A percentile compares a stretch with the other conserved stretches of the same genome.
Evolutionary conservation across 805 yeast genomes (phyloP).

Genomic region (Yarrowia bubula): DNA sequence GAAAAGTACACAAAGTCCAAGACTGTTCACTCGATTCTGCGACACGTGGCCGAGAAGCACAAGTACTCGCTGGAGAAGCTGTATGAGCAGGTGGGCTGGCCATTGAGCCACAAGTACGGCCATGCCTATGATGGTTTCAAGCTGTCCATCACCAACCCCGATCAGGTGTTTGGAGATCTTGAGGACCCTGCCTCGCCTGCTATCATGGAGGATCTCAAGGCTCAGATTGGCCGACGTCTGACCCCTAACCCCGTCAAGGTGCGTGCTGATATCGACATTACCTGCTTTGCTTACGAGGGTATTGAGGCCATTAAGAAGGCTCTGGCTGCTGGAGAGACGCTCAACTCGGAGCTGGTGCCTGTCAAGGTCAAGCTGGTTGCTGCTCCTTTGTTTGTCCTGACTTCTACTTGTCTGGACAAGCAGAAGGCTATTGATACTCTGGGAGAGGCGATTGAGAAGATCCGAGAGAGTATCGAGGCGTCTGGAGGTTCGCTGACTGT

Average conservation of each 20-base stretch:
- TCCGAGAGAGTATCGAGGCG: slow-evolving; percentile 64
- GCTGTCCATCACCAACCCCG: slow-evolving; percentile 87
- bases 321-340: slow-evolving; percentile 77
- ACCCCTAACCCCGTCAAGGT: slow-evolving; percentile 98
- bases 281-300: slow-evolving; percentile 96
- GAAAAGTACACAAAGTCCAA: slow-evolving; percentile 95
- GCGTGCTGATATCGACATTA: slow-evolving; percentile 97
- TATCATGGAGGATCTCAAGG: slow-evolving; percentile 77
- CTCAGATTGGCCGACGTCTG: slow-evolving; percentile 85
- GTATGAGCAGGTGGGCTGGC: slow-evolving; percentile 94
- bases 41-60: slow-evolving; percentile 98
- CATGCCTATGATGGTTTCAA: slow-evolving; percentile 98
- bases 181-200: slow-evolving; percentile 64
- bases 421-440: slow-evolving; percentile 78
- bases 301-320: slow-evolving; percentile 94
- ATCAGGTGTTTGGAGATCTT: slow-evolving; percentile 76
- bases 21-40: slow-evolving; percentile 95
- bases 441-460: slow-evolving; percentile 74
- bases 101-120: slow-evolving; percentile 89
- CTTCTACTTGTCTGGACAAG: slow-evolving; percentile 91
- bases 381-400: slow-evolving; percentile 92
- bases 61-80: slow-evolving; percentile 79
- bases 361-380: slow-evolving; percentile 94
- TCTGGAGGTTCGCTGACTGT: slow-evolving; percentile 86
- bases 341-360: slow-evolving; percentile 80